phyloP scores from a whole-genome alignment of 345 rosid species.

The Microcos paniculata region DNA sequence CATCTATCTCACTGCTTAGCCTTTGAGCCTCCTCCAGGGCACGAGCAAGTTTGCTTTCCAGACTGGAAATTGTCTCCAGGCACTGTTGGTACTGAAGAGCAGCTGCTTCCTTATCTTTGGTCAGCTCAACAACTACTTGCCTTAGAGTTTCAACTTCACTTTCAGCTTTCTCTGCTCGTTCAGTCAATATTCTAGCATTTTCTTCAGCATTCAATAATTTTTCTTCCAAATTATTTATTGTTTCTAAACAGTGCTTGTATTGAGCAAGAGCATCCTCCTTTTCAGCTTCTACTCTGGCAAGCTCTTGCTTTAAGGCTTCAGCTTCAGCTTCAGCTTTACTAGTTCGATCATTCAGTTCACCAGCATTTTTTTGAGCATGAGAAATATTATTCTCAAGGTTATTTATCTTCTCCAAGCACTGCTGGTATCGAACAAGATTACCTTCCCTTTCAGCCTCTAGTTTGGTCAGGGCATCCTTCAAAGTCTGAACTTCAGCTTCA shows the following conservation, averaged over 20 bases:
- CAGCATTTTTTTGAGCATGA: constrained; percentile 52
- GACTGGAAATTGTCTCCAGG: constrained; percentile 61
- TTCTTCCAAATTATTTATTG: constrained; percentile 55
- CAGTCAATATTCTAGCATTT: constrained; percentile 42
- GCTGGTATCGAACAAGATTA: constrained; percentile 63
- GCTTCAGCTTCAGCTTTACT: constrained; percentile 59
- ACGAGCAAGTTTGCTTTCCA: constrained; percentile 62
- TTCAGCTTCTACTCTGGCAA: constrained; percentile 59
- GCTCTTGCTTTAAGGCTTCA: constrained; percentile 52
- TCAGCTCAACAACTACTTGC: constrained; percentile 52
- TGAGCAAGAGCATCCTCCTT: constrained; percentile 61
- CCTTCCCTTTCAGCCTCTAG: constrained; percentile 64
- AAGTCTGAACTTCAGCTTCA: constrained; percentile 69
- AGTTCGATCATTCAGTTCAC: constrained; percentile 63
- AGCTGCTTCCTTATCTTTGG: constrained; percentile 68
- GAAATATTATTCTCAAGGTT: constrained; percentile 52
- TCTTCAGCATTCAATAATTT: constrained; percentile 65
- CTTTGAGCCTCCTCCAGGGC: constrained; percentile 67
- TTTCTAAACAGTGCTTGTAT: constrained; percentile 54
- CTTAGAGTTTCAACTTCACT: constrained; percentile 65
- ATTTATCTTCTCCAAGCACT: constrained; percentile 69
- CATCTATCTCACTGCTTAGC: constrained; percentile 67
- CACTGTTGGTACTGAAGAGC: constrained; percentile 68
- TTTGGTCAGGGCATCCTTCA: constrained; percentile 60
- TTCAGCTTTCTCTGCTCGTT: constrained; percentile 66